Conservation (phyloP, 31 red algal genomes). For the Odonthalia washingtoniensis region DNA sequence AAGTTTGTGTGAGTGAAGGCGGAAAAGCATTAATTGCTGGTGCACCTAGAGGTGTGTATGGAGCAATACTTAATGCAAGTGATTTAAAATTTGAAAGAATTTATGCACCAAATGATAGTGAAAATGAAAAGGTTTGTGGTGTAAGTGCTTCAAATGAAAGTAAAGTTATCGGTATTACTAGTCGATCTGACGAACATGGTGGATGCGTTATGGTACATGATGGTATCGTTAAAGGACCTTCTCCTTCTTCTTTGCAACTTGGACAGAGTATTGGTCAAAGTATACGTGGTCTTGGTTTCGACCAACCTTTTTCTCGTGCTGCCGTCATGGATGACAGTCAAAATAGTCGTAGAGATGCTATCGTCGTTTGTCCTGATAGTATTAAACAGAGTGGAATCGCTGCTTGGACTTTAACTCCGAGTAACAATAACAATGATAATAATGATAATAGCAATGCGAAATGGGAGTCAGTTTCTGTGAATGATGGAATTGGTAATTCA, state of each 20-base stretch:
- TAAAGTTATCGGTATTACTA: background rate
- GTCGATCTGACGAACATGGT: background rate
- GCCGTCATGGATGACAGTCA: background rate
- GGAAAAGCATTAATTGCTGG: background rate
- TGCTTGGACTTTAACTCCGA: background rate
- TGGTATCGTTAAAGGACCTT: background rate
- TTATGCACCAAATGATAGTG: background rate
- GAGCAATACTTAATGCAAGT: background rate
- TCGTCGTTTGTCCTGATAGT: background rate
- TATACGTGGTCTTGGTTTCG: background rate
- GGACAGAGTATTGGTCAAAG: background rate
- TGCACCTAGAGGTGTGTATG: background rate
- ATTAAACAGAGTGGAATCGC: background rate
- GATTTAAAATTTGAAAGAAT: background rate
- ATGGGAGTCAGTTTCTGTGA: background rate
- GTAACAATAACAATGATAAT: too few species aligned
- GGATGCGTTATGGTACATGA: background rate
- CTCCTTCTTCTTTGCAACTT: background rate
- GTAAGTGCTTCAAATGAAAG: background rate
- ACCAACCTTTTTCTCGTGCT: background rate
- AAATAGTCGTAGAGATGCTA: background rate
- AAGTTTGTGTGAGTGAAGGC: background rate
- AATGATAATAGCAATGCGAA: too few species aligned
- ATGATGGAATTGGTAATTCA: background rate
- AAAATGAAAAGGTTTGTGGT: background rate